These are phyloP conservation scores for Oryza brachyantha DNA, from an alignment of 176 grass and related monocot genomes.

Conservation along the genomic window DNA sequence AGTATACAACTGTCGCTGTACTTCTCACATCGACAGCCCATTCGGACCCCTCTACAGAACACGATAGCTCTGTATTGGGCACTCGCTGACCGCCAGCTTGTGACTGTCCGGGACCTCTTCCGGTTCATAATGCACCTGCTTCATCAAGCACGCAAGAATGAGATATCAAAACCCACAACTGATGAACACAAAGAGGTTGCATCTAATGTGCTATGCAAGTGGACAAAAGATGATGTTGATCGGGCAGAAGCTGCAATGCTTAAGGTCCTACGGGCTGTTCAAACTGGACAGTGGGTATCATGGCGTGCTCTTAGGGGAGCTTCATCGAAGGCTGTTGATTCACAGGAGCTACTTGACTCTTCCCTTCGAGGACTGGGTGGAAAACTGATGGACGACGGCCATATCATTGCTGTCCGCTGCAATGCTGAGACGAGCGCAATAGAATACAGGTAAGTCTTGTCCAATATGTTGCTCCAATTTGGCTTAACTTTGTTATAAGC, in stretches of 20 bases:
- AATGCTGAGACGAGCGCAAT: slow-evolving; percentile 70
- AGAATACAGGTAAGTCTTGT: slow-evolving; percentile 75
- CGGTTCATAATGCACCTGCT: slow-evolving; percentile 53
- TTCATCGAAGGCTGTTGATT: slow-evolving; percentile 51
- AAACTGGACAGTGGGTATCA: slow-evolving; percentile 56
- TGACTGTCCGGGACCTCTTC: slow-evolving; percentile 68
- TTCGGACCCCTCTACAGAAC: slow-evolving; percentile 60
- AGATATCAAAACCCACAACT: slow-evolving; percentile 16
- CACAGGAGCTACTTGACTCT: slow-evolving; percentile 68
- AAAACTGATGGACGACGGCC: slow-evolving; percentile 57
- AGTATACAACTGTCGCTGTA: slow-evolving; percentile 53
- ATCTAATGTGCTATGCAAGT: slow-evolving; percentile 34
- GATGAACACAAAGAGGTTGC: background rate
- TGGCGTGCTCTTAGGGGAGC: slow-evolving; percentile 85
- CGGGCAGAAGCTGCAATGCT: slow-evolving; percentile 54
- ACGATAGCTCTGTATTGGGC: slow-evolving; percentile 70
- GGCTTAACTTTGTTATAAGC: background rate
- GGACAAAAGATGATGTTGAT: slow-evolving; percentile 51
- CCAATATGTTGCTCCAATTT: slow-evolving; percentile 3
- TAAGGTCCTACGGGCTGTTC: slow-evolving; percentile 69
- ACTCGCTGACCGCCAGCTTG: slow-evolving; percentile 54
- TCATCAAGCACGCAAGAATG: slow-evolving; percentile 34
- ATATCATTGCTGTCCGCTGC: slow-evolving; percentile 56
- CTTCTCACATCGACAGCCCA: slow-evolving; percentile 40
- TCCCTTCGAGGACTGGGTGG: slow-evolving; percentile 61